Base-by-base conservation (phyloP, 225 moss, liverwort and hornwort species). In the Anthoceros angustus region DNA sequence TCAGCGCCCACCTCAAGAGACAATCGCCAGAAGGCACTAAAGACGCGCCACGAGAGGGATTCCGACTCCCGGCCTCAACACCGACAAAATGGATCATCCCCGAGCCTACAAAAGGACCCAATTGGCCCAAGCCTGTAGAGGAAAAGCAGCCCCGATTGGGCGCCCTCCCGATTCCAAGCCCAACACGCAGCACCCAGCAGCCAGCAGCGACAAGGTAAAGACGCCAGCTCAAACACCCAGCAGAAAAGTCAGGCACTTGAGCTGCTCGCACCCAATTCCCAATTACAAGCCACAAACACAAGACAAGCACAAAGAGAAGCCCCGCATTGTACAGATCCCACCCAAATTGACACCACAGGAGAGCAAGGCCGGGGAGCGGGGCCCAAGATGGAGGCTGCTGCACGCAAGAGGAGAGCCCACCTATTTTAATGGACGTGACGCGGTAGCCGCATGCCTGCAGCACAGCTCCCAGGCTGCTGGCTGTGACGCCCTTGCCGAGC, bases 401-500 rank as follows among this genome's bases (percentile, higher is more conserved):
- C n/a, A n/a, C n/a, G n/a, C n/a, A n/a, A n/a, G n/a, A n/a, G n/a
- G n/a, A n/a, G n/a, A n/a, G 39, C 74, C 11, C 71, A 89, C 89
- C 89, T 62, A 89, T 89, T 75, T 89, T 89, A 43, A 89, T 81
- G 24, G 86, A 89, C 1, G 86, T 89, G 55, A 89, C 83, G 15
- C 86, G 84, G 4, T 84, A 78, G 43, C 89, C 83, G 45, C 86
- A 89, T 45, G 81, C 82, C 70, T 79, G 84, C 65, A 89, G 82
- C 72, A 89, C 76, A 3, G 84, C 86, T 12, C 89, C 84, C 43
- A 89, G 84, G 50, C 89, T 89, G 15, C 84, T 86, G 14, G 87
- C 87, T n/a, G 89, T 89, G 50, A 89, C 87, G 14, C 89, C 89
- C 70, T 89, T 87, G n/a, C 87, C 87, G 46, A 89, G 83, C 0